Conservation (phyloP, 805 yeast genomes). For the Saccharomycopsis malanga region DNA sequence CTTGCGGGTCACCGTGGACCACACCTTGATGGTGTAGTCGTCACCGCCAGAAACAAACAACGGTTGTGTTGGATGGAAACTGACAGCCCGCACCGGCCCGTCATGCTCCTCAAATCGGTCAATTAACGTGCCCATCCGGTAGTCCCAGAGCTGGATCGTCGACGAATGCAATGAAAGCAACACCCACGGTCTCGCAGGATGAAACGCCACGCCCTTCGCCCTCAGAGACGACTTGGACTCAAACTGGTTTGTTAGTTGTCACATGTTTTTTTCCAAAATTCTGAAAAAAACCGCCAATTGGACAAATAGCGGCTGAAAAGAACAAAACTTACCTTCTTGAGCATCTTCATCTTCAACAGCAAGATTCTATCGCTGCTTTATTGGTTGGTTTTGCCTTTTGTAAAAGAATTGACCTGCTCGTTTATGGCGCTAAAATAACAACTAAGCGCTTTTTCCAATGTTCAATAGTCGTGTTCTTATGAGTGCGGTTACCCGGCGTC, state of each 20-base stretch:
- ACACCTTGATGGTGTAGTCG: slow-evolving; percentile 88
- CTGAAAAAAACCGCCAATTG: neutral
- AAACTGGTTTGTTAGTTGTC: slow-evolving; percentile 41
- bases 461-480: neutral
- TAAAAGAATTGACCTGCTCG: neutral
- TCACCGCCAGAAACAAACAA: slow-evolving; percentile 96
- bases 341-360: slow-evolving; percentile 66
- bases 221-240: slow-evolving; percentile 90
- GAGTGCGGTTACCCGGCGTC: neutral
- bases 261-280: slow-evolving; percentile 1
- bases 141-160: slow-evolving; percentile 99
- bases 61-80: slow-evolving; percentile 97
- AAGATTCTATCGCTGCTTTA: neutral
- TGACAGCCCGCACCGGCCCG: slow-evolving; percentile 94
- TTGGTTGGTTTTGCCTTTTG: neutral
- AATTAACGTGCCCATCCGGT: slow-evolving; percentile 96
- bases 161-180: slow-evolving; percentile 91
- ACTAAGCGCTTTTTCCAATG: neutral
- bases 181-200: slow-evolving; percentile 94
- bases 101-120: slow-evolving; percentile 97
- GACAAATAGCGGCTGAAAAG: neutral
- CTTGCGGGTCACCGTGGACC: slow-evolving; percentile 90
- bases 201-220: slow-evolving; percentile 97
- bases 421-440: neutral
- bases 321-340: slow-evolving; percentile 49